Conservation (phyloP, 495 filamentous ascomycete genomes). For the Talaromyces ruber region DNA sequence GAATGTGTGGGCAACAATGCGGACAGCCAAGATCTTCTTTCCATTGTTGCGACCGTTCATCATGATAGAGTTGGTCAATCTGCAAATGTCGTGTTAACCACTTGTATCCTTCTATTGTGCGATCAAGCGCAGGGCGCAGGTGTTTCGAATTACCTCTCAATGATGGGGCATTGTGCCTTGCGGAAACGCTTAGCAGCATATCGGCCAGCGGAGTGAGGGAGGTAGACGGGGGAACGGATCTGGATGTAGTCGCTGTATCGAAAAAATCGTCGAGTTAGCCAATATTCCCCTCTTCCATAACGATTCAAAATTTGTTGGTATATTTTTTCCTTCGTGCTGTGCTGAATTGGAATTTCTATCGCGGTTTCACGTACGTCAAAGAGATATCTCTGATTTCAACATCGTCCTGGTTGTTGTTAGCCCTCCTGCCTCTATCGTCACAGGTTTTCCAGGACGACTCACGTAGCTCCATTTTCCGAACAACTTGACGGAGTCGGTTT, state of each 20-base stretch:
- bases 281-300: constrained; percentile 5
- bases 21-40: constrained; percentile 99
- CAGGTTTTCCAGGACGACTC: neutral
- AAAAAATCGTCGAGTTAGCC: constrained; percentile 38
- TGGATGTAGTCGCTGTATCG: constrained; percentile 91
- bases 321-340: neutral
- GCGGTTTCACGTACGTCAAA: constrained; percentile 72
- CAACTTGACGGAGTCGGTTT: constrained; percentile 84
- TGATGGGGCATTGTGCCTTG: constrained; percentile 99
- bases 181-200: constrained; percentile 99
- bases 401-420: constrained; percentile 51
- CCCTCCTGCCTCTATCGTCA: neutral
- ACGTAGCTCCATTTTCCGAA: constrained; percentile 93
- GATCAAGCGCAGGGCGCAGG: neutral
- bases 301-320: neutral
- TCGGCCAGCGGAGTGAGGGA: constrained; percentile 95
- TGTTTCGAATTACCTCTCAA: constrained; percentile 63
- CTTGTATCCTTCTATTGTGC: neutral
- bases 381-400: constrained; percentile 99
- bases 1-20: constrained; percentile 97
- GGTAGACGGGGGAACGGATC: constrained; percentile 96
- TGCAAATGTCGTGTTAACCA: neutral
- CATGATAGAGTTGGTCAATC: constrained; percentile 98
- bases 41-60: constrained; percentile 99
- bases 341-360: constrained; percentile 13